Percentiles rank a stretch among this genome's conserved stretches.
Evolutionary conservation across 169 alveolate genomes (phyloP).

Genomic region (Cryptosporidium canis): DNA sequence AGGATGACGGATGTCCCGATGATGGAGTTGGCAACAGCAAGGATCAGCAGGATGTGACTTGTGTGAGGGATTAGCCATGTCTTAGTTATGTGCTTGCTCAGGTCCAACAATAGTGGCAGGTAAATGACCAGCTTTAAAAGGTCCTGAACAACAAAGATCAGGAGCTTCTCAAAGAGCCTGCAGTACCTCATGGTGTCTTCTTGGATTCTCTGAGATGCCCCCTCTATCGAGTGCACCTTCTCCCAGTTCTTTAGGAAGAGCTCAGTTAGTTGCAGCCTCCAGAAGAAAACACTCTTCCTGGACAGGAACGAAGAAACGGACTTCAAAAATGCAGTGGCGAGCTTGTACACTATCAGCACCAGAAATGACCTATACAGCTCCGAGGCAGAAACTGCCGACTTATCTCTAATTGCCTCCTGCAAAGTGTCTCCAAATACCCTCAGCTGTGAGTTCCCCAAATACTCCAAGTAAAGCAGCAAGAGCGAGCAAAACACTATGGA

Average conservation of each 20-base stretch:
- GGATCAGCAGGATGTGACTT: neutral
- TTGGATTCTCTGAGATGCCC: conserved; percentile 58
- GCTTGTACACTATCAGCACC: neutral
- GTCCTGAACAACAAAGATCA: conserved; percentile 17
- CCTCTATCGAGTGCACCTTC: conserved; percentile 20
- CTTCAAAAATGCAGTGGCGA: neutral
- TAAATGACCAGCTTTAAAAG: conserved; percentile 8
- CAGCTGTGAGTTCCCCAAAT: neutral
- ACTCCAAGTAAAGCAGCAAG: neutral
- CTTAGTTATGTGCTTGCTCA: conserved; percentile 9
- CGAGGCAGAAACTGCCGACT: neutral
- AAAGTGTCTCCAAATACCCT: conserved; percentile 37
- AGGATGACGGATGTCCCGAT: conserved; percentile 5
- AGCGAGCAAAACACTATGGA: neutral
- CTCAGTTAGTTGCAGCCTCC: conserved; percentile 41
- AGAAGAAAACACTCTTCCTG: conserved; percentile 19
- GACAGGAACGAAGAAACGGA: conserved; percentile 7
- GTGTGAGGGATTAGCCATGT: conserved; percentile 42
- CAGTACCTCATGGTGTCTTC: conserved; percentile 65
- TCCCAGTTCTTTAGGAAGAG: conserved; percentile 25
- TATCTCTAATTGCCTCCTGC: conserved; percentile 7
- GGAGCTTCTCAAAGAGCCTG: conserved; percentile 13
- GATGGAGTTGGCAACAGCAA: neutral
- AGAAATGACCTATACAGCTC: neutral
- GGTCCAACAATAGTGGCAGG: conserved; percentile 7